Conservation (phyloP, 257 asterid species). For the Solanum paucissectum region DNA sequence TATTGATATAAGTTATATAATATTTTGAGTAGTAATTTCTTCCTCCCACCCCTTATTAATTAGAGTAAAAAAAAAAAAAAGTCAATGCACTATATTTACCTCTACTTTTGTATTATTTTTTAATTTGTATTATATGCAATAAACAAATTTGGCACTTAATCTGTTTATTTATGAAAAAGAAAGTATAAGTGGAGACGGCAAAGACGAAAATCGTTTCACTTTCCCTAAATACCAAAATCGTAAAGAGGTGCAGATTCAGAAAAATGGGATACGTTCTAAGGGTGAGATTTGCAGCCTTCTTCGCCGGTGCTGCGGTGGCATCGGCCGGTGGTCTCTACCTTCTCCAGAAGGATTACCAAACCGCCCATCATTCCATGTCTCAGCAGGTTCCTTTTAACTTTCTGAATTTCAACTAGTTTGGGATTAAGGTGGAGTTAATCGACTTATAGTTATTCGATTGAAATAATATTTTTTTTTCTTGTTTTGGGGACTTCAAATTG, state of each 20-base stretch:
- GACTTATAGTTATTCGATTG: not conserved
- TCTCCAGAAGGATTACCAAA: constrained; percentile 65
- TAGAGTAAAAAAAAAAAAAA: not conserved
- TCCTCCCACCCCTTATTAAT: not conserved
- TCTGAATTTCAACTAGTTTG: not conserved
- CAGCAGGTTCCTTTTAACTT: constrained; percentile 37
- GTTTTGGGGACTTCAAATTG: not conserved
- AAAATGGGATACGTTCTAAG: constrained; percentile 75
- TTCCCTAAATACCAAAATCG: not conserved
- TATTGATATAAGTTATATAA: not conserved
- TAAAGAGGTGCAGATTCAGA: not conserved
- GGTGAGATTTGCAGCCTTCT: constrained; percentile 81
- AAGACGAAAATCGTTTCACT: not conserved
- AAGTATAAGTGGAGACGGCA: not conserved
- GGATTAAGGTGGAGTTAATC: not conserved
- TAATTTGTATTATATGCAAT: not conserved
- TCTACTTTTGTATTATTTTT: not conserved
- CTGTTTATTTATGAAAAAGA: not conserved
- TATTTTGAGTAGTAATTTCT: not conserved
- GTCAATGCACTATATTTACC: not conserved
- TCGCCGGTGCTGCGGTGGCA: constrained; percentile 82
- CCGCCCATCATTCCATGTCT: constrained; percentile 53
- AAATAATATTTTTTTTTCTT: not conserved
- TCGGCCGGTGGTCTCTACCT: constrained; percentile 62
- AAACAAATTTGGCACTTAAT: not conserved